These are phyloP conservation scores for Cyclotella choctawhatcheeana DNA, from an alignment of 108 stramenopile genomes.

Conservation along the genomic window DNA sequence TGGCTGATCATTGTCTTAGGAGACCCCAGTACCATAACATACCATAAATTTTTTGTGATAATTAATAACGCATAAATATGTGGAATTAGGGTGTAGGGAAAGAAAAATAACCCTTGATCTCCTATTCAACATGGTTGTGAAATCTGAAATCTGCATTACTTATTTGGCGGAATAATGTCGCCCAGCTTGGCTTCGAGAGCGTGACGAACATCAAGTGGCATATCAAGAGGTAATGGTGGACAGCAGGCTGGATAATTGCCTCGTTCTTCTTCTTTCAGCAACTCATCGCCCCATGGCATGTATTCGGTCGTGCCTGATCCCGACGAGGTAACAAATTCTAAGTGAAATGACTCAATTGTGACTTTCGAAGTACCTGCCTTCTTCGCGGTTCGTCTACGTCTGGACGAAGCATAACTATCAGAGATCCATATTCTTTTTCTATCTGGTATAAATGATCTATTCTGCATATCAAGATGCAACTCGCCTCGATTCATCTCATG, in stretches of 20 bases:
- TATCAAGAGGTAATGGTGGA: slow-evolving; percentile 40
- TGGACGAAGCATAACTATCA: neutral
- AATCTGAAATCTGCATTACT: no score
- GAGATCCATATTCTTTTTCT: slow-evolving; percentile 21
- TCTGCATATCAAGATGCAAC: neutral
- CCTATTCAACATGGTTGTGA: no score
- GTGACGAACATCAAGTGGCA: slow-evolving; percentile 32
- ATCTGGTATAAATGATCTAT: neutral
- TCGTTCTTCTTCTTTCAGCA: slow-evolving; percentile 25
- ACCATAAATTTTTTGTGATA: no score
- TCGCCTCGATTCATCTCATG: slow-evolving; percentile 9
- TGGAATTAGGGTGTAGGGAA: no score
- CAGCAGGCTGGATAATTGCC: slow-evolving; percentile 39
- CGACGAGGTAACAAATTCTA: neutral
- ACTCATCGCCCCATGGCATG: slow-evolving; percentile 48
- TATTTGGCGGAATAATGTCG: slow-evolving; percentile 20
- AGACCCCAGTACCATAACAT: no score
- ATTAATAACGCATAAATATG: no score
- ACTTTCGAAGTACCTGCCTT: neutral
- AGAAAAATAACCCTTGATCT: no score
- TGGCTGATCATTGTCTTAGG: no score
- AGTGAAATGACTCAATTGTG: slow-evolving; percentile 20
- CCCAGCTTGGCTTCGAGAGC: slow-evolving; percentile 27
- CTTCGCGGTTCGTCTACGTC: neutral
- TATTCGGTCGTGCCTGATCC: neutral